Evolutionary conservation across 768 basidiomycete species (phyloP), one percentile per base, ranked within the genome.

Genomic region (Daedaleopsis sinensis): DNA sequence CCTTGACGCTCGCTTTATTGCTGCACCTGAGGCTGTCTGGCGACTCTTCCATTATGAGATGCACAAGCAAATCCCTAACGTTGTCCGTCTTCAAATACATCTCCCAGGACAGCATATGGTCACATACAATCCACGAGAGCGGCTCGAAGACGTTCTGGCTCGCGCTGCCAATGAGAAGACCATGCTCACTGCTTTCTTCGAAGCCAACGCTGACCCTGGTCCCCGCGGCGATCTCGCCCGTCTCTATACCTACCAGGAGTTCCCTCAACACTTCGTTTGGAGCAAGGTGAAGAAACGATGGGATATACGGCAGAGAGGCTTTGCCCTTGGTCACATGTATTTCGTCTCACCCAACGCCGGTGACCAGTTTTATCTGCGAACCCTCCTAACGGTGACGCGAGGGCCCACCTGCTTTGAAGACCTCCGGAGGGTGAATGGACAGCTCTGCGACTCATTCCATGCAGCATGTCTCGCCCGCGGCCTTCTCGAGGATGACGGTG

Each of bases 401-500:
- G 79, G 27, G 4, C 44, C 44, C 4, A 46, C 44, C 2, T 46
- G 1, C 0, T 46, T 46, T 18, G 21, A 18, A 15, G 18, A 46
- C 21, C 49, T 76, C 39, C 70, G 65, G 3, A 48, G 58, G 0
- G 16, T 66, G 7, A 7, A 32, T 32, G 27, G 27, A 32, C 4
- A 32, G 27, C 4, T 32, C 0, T 64, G 72, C 68, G 50, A 60
- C 0, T 76, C 74, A 0, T 83, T 78, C 53, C 66, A 70, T 35
- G 75, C 73, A 1, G 80, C 81, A 3, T 32, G 82, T 57, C 19
- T 71, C n/a, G 73, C 74, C 18, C 53, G 52, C 5, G 80, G 79
- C 1, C 73, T 84, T 0, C 68, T 84, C 7, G 74, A 72, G 38
- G 77, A 82, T 75, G 71, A 78, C 42, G 68, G 74, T 39, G 82